Percentiles rank a stretch among this genome's conserved stretches.
Conservation (phyloP, 129 eudicot species). For the Mikania micrantha region DNA sequence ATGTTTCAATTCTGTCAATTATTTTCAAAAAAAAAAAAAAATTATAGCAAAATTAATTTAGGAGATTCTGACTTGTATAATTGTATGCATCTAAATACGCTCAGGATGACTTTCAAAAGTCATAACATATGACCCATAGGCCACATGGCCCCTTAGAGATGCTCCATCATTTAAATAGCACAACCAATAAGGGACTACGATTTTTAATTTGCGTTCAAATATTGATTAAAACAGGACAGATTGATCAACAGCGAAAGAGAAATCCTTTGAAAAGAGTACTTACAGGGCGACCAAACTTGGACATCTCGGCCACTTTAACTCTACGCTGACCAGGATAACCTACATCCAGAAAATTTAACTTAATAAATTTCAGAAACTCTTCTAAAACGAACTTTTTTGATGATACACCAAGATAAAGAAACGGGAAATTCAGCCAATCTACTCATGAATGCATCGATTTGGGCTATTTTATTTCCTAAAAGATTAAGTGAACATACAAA, state of each 20-base stretch:
- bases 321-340: slow-evolving; percentile 73
- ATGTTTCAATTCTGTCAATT: too few relatives aligned
- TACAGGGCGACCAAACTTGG: slow-evolving; percentile 84
- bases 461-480: not conserved
- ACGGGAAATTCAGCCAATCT: not conserved
- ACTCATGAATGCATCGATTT: not conserved
- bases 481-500: too few relatives aligned
- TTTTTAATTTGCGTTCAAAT: not conserved
- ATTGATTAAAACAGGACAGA: not conserved
- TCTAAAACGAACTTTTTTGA: not conserved
- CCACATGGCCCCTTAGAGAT: not conserved
- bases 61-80: too few relatives aligned
- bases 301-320: slow-evolving; percentile 63
- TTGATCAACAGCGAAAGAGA: not conserved
- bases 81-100: not conserved
- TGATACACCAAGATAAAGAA: not conserved
- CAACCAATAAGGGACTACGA: not conserved
- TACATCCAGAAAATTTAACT: slow-evolving; percentile 6
- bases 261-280: slow-evolving; percentile 22
- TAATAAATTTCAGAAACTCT: not conserved
- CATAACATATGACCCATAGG: not conserved
- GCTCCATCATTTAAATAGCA: not conserved
- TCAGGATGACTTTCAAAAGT: not conserved
- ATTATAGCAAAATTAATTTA: too few relatives aligned
- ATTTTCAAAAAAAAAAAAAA: too few relatives aligned